Evolutionary conservation across 2,329 filamentous ascomycete genomes (phyloP).

Genomic region (Pseudogymnoascus sp.): DNA sequence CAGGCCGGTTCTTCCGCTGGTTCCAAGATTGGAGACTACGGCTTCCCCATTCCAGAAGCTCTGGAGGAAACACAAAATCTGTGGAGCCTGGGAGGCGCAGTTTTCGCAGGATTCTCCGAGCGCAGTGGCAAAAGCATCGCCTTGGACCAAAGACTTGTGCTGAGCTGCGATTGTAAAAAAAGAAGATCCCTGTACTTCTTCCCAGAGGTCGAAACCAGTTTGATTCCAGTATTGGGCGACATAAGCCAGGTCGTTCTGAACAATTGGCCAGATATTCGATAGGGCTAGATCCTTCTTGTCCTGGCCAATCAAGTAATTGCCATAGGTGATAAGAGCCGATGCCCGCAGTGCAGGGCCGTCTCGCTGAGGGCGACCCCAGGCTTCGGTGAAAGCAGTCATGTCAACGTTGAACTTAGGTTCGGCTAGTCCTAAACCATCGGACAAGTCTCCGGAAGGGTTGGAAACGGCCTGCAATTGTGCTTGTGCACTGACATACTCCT

Average conservation of each 20-base stretch:
- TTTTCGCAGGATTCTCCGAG: slow-evolving; percentile 53
- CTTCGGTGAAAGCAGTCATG: slow-evolving; percentile 51
- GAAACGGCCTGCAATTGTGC: slow-evolving; percentile 48
- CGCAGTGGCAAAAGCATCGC: slow-evolving; percentile 54
- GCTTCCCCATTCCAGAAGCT: slow-evolving; percentile 62
- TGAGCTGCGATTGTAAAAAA: slow-evolving; percentile 71
- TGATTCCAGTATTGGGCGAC: slow-evolving; percentile 64
- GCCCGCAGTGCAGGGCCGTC: slow-evolving; percentile 74
- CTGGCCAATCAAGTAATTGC: slow-evolving; percentile 62
- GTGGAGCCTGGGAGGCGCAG: slow-evolving; percentile 55
- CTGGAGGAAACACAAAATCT: slow-evolving; percentile 66
- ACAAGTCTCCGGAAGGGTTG: slow-evolving; percentile 46
- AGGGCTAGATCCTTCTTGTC: slow-evolving; percentile 40
- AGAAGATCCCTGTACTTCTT: slow-evolving; percentile 67
- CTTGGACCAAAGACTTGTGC: slow-evolving; percentile 62
- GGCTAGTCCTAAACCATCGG: slow-evolving; percentile 45
- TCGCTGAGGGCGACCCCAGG: slow-evolving; percentile 72
- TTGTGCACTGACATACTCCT: slow-evolving; percentile 62
- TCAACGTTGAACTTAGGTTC: slow-evolving; percentile 69
- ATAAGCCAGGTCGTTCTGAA: slow-evolving; percentile 69
- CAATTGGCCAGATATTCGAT: slow-evolving; percentile 61
- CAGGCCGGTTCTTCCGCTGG: slow-evolving; percentile 53
- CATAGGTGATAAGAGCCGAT: slow-evolving; percentile 64
- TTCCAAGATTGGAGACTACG: slow-evolving; percentile 61
- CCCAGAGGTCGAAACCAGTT: slow-evolving; percentile 70